A percentile compares a stretch with the other conserved stretches of the same genome.
Evolutionary conservation across 306 rosid species (phyloP).

Genomic region (Amphicarpaea edgeworthii): DNA sequence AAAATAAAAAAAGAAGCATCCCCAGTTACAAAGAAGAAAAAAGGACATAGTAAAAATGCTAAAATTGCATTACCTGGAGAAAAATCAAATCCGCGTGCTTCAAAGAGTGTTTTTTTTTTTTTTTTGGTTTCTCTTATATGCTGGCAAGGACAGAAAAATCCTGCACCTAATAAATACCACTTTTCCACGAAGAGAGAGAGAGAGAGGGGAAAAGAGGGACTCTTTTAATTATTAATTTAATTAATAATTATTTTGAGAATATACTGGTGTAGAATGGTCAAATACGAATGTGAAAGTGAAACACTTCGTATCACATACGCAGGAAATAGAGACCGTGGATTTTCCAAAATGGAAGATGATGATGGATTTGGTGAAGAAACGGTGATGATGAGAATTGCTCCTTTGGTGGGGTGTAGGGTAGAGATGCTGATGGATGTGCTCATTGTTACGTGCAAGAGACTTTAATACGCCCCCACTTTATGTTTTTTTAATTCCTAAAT

Average conservation of each 20-base stretch:
- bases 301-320: conserved; percentile 47
- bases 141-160: conserved; percentile 27
- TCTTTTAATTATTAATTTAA: neutral
- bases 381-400: conserved; percentile 38
- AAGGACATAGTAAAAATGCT: conserved; percentile 19
- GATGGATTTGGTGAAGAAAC: neutral
- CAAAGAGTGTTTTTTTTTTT: neutral
- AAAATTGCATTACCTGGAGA: conserved; percentile 43
- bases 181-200: conserved; percentile 27
- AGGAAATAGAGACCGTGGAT: conserved; percentile 47
- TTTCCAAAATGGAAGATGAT: conserved; percentile 15
- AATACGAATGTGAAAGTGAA: conserved; percentile 23
- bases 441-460: conserved; percentile 22
- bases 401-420: conserved; percentile 39
- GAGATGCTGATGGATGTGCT: conserved; percentile 9
- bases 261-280: conserved; percentile 32
- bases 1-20: neutral
- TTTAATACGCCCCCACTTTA: neutral
- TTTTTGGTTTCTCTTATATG: conserved; percentile 24
- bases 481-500: neutral
- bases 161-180: conserved; percentile 34
- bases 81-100: conserved; percentile 35
- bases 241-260: neutral
- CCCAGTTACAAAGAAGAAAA: conserved; percentile 22
- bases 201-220: neutral